Evolutionary conservation across 2,329 filamentous ascomycete genomes (phyloP).

Genomic region (Didymella arachidicola): DNA sequence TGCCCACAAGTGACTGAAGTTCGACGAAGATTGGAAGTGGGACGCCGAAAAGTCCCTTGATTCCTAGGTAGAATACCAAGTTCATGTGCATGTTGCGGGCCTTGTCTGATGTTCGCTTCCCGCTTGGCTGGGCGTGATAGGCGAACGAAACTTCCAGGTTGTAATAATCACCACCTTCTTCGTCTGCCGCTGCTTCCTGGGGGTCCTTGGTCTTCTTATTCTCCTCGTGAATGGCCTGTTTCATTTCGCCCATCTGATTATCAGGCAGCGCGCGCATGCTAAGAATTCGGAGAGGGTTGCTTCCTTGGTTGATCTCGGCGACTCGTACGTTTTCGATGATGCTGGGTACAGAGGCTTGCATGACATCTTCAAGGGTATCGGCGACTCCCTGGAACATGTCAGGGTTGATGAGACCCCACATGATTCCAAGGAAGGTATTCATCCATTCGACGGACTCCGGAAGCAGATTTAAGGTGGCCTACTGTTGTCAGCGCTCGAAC

Average conservation of each 20-base stretch:
- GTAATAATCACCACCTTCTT: constrained; percentile 91
- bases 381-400: constrained; percentile 93
- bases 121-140: constrained; percentile 84
- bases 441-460: constrained; percentile 94
- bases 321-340: constrained; percentile 95
- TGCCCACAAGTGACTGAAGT: constrained; percentile 88
- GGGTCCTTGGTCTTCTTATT: constrained; percentile 84
- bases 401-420: constrained; percentile 93
- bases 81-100: constrained; percentile 98
- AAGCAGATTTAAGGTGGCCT: constrained; percentile 84
- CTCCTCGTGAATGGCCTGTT: constrained; percentile 78
- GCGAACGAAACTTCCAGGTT: constrained; percentile 91
- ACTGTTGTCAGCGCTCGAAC: constrained; percentile 1
- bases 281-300: constrained; percentile 86
- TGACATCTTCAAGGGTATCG: constrained; percentile 94
- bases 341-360: constrained; percentile 92
- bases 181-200: constrained; percentile 85
- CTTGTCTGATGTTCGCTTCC: constrained; percentile 75
- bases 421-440: constrained; percentile 82
- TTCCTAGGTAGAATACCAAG: constrained; percentile 88
- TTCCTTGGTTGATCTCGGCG: constrained; percentile 92
- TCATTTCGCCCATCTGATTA: constrained; percentile 79
- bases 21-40: constrained; percentile 90
- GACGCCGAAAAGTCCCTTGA: constrained; percentile 87
- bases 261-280: constrained; percentile 88